A percentile compares a stretch with the other conserved stretches of the same genome.
These are phyloP conservation scores for Dryadomyces quercus-mongolicae DNA, from an alignment of 2,329 filamentous ascomycete species.

Conservation along the genomic window DNA sequence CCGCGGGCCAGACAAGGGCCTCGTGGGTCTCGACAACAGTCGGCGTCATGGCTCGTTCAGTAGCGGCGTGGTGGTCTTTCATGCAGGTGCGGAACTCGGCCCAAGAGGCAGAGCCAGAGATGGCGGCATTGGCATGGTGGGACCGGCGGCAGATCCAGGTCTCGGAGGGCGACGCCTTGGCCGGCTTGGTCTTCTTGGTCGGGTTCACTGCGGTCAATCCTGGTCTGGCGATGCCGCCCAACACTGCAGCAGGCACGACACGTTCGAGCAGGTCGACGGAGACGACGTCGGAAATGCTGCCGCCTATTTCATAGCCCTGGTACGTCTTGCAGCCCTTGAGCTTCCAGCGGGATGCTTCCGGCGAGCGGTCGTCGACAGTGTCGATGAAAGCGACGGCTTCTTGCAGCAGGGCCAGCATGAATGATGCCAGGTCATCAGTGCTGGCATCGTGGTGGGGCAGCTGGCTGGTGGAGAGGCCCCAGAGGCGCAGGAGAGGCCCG, in stretches of 20 bases:
- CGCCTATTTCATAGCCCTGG: slow-evolving; percentile 9
- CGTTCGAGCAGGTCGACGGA: slow-evolving; percentile 41
- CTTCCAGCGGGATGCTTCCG: slow-evolving; percentile 25
- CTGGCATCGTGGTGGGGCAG: slow-evolving; percentile 30
- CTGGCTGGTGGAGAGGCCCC: slow-evolving; percentile 35
- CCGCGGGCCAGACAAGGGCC: slow-evolving; percentile 31
- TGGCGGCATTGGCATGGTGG: slow-evolving; percentile 41
- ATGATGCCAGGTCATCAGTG: slow-evolving; percentile 31
- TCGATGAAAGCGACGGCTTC: slow-evolving; percentile 50
- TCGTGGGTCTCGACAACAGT: slow-evolving; percentile 35
- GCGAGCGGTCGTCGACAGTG: slow-evolving; percentile 18
- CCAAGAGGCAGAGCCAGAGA: slow-evolving; percentile 45
- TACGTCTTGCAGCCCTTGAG: slow-evolving; percentile 31
- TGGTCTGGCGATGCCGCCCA: slow-evolving; percentile 5
- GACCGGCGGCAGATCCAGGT: slow-evolving; percentile 54
- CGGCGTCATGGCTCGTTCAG: slow-evolving; percentile 48
- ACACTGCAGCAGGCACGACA: slow-evolving; percentile 24
- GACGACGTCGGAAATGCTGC: slow-evolving; percentile 26
- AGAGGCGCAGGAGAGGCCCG: slow-evolving; percentile 40
- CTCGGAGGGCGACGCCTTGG: slow-evolving; percentile 23
- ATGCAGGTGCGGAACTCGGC: slow-evolving; percentile 50
- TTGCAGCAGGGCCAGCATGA: slow-evolving; percentile 40
- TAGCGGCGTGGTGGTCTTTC: slow-evolving; percentile 42
- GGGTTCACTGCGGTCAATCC: slow-evolving; percentile 6
- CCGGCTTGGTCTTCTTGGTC: background rate